phyloP scores from a whole-genome alignment of 176 grass and related monocot species.

The Lolium perenne region DNA sequence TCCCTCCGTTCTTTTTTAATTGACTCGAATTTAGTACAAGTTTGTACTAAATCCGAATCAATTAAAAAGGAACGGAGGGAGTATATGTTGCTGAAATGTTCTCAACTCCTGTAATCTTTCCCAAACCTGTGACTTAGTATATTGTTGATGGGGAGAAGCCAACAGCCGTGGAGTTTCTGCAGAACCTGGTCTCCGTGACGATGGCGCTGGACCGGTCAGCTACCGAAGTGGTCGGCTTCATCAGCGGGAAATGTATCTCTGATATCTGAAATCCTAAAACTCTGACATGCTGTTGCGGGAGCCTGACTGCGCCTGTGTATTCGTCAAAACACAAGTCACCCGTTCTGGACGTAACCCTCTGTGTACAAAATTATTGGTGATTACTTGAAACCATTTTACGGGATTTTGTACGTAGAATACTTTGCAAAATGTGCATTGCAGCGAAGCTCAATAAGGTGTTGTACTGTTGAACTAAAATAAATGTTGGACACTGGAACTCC shows the following conservation, averaged over 20 bases:
- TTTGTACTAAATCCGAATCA: too few species aligned
- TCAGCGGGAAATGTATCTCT: constrained; percentile 64
- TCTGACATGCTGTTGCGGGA: too few species aligned
- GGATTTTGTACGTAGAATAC: constrained; percentile 34
- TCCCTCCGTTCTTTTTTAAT: too few species aligned
- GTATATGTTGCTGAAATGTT: constrained; percentile 75
- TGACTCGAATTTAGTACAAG: too few species aligned
- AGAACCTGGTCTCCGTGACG: constrained; percentile 72
- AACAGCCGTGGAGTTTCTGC: constrained; percentile 77
- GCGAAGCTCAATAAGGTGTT: constrained; percentile 36
- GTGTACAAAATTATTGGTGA: constrained; percentile 45
- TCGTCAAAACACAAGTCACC: too few species aligned
- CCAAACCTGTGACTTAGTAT: constrained; percentile 93
- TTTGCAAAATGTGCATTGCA: background rate
- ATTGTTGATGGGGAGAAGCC: constrained; percentile 92
- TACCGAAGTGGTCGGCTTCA: constrained; percentile 61
- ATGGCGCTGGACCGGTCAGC: constrained; percentile 63
- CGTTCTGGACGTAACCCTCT: too few species aligned
- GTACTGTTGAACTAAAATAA: constrained; percentile 23
- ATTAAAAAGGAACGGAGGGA: too few species aligned
- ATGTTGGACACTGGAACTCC: background rate
- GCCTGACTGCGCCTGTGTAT: too few species aligned
- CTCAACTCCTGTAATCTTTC: constrained; percentile 73
- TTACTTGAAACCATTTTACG: background rate
- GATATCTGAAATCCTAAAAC: constrained; percentile 55